Evolutionary conservation across 2,329 filamentous ascomycete species (phyloP).

Genomic region (Trichoderma brevicompactum): DNA sequence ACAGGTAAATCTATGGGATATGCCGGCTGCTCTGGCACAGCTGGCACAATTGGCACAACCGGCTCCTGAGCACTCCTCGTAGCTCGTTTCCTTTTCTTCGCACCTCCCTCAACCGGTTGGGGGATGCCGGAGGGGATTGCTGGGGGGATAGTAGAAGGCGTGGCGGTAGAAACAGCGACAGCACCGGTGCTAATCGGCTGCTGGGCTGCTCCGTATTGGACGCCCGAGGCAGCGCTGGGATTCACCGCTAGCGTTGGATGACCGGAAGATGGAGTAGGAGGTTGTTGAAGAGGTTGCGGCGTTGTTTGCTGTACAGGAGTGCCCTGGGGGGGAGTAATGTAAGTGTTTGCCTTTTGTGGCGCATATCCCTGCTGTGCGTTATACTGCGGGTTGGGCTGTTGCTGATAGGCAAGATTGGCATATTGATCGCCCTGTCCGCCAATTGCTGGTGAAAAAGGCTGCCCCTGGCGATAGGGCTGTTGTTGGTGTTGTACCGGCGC

Average conservation of each 20-base stretch:
- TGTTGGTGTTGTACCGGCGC: constrained; percentile 40
- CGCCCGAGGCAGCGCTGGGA: not conserved
- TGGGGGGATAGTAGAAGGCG: not conserved
- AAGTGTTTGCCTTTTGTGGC: constrained; percentile 35
- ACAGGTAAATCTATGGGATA: constrained; percentile 38
- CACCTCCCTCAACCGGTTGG: constrained; percentile 37
- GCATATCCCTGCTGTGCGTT: constrained; percentile 27
- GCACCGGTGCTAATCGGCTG: constrained; percentile 33
- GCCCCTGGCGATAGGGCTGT: constrained; percentile 35
- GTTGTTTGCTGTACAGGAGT: constrained; percentile 28
- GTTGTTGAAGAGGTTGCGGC: constrained; percentile 30
- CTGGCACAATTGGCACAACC: constrained; percentile 22
- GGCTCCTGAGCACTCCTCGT: constrained; percentile 39
- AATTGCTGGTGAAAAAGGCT: constrained; percentile 36
- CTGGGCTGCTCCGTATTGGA: constrained; percentile 36
- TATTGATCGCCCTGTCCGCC: constrained; percentile 36
- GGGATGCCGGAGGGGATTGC: constrained; percentile 25
- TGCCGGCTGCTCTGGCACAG: constrained; percentile 36
- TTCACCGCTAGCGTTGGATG: constrained; percentile 13
- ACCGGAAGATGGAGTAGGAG: constrained; percentile 5
- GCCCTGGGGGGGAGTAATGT: constrained; percentile 28
- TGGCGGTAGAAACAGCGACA: not conserved
- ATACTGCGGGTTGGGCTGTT: constrained; percentile 25
- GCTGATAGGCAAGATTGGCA: constrained; percentile 30
- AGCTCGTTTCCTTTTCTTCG: constrained; percentile 47